These are phyloP conservation scores for Eucommia ulmoides DNA, from an alignment of 257 asterid species.

Conservation along the genomic window DNA sequence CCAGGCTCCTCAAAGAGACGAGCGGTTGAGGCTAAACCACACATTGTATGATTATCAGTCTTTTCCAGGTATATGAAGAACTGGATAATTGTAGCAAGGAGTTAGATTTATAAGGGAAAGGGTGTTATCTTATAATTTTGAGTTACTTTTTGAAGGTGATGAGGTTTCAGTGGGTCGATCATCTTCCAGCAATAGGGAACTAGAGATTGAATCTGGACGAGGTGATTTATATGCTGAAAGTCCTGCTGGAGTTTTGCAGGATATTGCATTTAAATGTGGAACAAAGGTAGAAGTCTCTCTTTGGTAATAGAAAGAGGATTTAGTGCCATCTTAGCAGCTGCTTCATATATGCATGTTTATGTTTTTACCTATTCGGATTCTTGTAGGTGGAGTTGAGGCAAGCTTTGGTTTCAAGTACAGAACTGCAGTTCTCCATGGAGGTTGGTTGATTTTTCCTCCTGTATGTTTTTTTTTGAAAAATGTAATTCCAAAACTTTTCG, in stretches of 20 bases:
- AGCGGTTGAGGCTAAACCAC: slow-evolving; percentile 50
- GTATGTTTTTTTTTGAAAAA: too few relatives aligned
- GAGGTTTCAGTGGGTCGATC: slow-evolving; percentile 43
- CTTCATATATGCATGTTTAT: too few relatives aligned
- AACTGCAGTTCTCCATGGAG: slow-evolving; percentile 65
- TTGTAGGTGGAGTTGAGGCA: slow-evolving; percentile 77
- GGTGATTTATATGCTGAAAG: slow-evolving; percentile 56
- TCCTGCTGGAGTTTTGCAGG: slow-evolving; percentile 52
- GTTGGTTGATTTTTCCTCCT: slow-evolving; percentile 18
- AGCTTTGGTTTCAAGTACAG: slow-evolving; percentile 33
- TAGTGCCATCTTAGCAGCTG: too few relatives aligned
- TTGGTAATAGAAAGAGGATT: too few relatives aligned
- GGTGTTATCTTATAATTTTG: not conserved
- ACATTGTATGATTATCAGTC: slow-evolving; percentile 39
- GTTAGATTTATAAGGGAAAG: not conserved
- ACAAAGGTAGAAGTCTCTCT: slow-evolving; percentile 64
- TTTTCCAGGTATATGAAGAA: slow-evolving; percentile 37
- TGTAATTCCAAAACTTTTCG: too few relatives aligned
- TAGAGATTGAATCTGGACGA: slow-evolving; percentile 74
- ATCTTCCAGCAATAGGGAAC: slow-evolving; percentile 44
- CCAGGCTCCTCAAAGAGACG: slow-evolving; percentile 71
- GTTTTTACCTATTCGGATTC: slow-evolving; percentile 9
- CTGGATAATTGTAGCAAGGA: not conserved
- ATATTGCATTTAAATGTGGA: slow-evolving; percentile 83
- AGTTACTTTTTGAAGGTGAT: slow-evolving; percentile 38